Conservation (phyloP, 352 stramenopile genomes). For the Hyaloperonospora arabidopsidis region DNA sequence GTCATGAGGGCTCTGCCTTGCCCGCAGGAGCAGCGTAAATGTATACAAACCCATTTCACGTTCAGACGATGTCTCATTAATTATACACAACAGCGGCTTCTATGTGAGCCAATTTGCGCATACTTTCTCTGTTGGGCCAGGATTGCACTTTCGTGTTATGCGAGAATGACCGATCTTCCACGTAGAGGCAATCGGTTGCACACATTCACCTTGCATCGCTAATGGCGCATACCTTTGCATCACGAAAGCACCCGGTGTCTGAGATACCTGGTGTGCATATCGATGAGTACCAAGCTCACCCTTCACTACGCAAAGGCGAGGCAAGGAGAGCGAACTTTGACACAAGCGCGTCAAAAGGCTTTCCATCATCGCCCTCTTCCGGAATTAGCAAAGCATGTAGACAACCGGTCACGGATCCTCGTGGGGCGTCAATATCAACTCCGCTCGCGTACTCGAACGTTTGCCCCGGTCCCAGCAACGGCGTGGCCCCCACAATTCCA, state of each 20-base stretch:
- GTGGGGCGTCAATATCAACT: conserved; percentile 61
- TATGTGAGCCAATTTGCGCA: too few relatives aligned
- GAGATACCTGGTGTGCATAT: conserved; percentile 8
- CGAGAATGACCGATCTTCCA: conserved; percentile 1
- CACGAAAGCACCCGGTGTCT: conserved; percentile 15
- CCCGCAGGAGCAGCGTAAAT: too few relatives aligned
- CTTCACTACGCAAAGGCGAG: conserved; percentile 8
- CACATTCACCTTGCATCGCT: conserved; percentile 6
- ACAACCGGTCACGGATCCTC: conserved; percentile 54
- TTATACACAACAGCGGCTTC: too few relatives aligned
- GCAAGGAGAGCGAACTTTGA: conserved; percentile 56
- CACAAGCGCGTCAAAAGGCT: conserved; percentile 61
- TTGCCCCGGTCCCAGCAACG: conserved; percentile 52
- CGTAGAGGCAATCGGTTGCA: conserved; percentile 8
- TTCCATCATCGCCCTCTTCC: conserved; percentile 18
- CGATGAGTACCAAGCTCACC: conserved; percentile 12
- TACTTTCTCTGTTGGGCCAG: too few relatives aligned
- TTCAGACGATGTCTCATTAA: too few relatives aligned
- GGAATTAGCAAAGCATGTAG: conserved; percentile 45
- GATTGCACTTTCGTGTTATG: not conserved
- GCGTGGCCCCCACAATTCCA: conserved; percentile 59
- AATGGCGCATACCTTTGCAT: conserved; percentile 10
- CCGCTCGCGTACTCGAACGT: conserved; percentile 78
- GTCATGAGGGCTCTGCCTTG: not conserved
- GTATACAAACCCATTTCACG: too few relatives aligned